Percentiles rank a stretch among this genome's conserved stretches.
Conservation (phyloP, 768 basidiomycete species). For the Suillus americanus region DNA sequence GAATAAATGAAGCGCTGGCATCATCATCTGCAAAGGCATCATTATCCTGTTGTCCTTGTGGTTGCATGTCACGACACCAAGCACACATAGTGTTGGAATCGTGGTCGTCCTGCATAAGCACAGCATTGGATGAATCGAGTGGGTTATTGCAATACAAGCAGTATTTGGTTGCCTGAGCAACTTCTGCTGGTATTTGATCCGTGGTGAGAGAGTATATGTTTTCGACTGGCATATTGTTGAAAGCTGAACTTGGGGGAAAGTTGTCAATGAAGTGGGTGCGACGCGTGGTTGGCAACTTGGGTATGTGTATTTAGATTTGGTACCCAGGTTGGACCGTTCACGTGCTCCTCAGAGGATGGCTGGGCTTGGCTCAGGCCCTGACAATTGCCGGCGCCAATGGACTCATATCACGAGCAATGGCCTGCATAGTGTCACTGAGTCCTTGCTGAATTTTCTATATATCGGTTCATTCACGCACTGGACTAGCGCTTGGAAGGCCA, state of each 20-base stretch:
- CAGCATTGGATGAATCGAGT: slow-evolving; percentile 28
- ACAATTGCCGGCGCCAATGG: background rate
- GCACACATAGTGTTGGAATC: slow-evolving; percentile 42
- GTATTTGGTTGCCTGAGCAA: slow-evolving; percentile 29
- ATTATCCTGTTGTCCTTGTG: background rate
- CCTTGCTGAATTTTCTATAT: background rate
- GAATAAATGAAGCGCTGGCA: slow-evolving; percentile 28
- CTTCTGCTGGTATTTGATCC: background rate
- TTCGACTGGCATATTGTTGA: slow-evolving; percentile 3
- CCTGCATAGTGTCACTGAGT: background rate
- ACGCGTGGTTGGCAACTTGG: background rate
- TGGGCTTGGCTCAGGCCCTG: background rate
- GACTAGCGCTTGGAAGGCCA: background rate
- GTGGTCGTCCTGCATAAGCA: slow-evolving; percentile 25
- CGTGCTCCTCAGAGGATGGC: background rate
- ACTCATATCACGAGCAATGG: background rate
- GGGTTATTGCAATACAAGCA: slow-evolving; percentile 33
- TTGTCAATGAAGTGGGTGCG: background rate
- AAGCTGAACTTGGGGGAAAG: background rate
- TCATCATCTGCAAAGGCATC: slow-evolving; percentile 26
- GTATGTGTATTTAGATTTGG: background rate
- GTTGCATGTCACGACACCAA: slow-evolving; percentile 42
- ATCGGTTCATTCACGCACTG: background rate
- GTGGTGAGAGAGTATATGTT: background rate
- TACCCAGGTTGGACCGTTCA: background rate